A percentile compares a stretch with the other conserved stretches of the same genome.
These are phyloP conservation scores for Chrysopogon serrulatus DNA, from an alignment of 176 grass and related monocot genomes.

Conservation along the genomic window DNA sequence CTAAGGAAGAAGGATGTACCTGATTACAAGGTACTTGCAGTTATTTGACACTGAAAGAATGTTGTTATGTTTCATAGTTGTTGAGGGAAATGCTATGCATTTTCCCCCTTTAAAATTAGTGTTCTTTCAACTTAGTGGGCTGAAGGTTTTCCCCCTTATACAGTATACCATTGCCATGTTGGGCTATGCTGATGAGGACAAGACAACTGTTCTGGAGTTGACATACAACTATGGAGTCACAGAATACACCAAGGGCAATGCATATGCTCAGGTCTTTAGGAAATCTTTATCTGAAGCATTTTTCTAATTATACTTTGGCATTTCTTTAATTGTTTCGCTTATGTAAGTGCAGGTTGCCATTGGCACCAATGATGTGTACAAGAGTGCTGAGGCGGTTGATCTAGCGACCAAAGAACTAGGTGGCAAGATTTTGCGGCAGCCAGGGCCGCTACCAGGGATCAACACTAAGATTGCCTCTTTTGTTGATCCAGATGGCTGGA, in stretches of 20 bases:
- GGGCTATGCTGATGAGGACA: conserved; percentile 82
- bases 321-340: background rate
- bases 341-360: conserved; percentile 61
- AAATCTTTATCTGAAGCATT: background rate
- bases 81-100: background rate
- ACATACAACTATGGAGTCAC: conserved; percentile 95
- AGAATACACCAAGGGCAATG: conserved; percentile 96
- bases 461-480: conserved; percentile 94
- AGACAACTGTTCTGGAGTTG: conserved; percentile 88
- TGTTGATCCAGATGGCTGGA: conserved; percentile 99
- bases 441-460: conserved; percentile 81
- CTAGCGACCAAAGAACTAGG: conserved; percentile 73
- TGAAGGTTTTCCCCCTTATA: conserved; percentile 17
- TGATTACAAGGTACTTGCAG: conserved; percentile 70
- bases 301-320: background rate
- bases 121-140: background rate
- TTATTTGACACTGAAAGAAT: background rate
- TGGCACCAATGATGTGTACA: conserved; percentile 96
- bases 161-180: conserved; percentile 96
- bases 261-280: conserved; percentile 80
- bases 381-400: conserved; percentile 74
- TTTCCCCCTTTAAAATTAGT: background rate
- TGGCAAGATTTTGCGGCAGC: conserved; percentile 84
- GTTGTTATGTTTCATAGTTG: background rate
- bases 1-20: conserved; percentile 86